A percentile compares a stretch with the other conserved stretches of the same genome.
Evolutionary conservation across 2,329 filamentous ascomycete genomes (phyloP).

Genomic region (Arachnomyces sp.): DNA sequence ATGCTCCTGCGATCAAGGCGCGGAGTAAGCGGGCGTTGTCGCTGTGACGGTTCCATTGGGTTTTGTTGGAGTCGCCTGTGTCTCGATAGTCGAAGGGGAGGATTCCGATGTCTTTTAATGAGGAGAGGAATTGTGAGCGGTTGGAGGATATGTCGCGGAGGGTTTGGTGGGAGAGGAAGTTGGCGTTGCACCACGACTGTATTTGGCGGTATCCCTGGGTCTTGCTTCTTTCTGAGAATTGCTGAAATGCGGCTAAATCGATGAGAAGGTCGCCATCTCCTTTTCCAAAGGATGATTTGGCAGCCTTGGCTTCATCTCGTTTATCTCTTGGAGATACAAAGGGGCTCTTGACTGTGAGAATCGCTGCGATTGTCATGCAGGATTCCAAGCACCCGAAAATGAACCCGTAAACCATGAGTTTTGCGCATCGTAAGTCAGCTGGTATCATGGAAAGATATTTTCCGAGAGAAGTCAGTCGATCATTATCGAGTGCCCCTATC

Average conservation of each 20-base stretch:
- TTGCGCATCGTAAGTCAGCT: conserved; percentile 83
- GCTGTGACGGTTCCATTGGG: conserved; percentile 29
- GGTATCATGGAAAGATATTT: conserved; percentile 92
- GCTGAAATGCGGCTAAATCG: conserved; percentile 74
- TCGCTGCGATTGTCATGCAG: conserved; percentile 79
- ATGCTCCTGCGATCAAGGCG: conserved; percentile 64
- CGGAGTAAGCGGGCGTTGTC: conserved; percentile 50
- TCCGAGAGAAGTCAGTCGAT: conserved; percentile 82
- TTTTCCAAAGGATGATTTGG: conserved; percentile 63
- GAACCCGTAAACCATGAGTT: conserved; percentile 89
- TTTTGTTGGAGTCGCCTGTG: conserved; percentile 27
- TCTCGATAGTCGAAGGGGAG: conserved; percentile 47
- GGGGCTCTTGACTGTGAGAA: conserved; percentile 80
- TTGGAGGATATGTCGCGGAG: conserved; percentile 85
- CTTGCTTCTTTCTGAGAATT: conserved; percentile 64
- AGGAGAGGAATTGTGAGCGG: conserved; percentile 73
- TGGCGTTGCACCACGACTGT: conserved; percentile 70
- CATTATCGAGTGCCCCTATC: conserved; percentile 82
- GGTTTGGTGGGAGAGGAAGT: conserved; percentile 76
- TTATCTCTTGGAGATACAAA: conserved; percentile 79
- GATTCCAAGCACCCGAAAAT: conserved; percentile 90
- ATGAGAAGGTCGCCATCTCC: conserved; percentile 84
- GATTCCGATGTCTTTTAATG: conserved; percentile 80
- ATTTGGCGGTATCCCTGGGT: conserved; percentile 38
- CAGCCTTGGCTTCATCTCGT: conserved; percentile 71